Evolutionary conservation across 2,329 filamentous ascomycete genomes (phyloP).

Genomic region (Endocalyx cinctus): DNA sequence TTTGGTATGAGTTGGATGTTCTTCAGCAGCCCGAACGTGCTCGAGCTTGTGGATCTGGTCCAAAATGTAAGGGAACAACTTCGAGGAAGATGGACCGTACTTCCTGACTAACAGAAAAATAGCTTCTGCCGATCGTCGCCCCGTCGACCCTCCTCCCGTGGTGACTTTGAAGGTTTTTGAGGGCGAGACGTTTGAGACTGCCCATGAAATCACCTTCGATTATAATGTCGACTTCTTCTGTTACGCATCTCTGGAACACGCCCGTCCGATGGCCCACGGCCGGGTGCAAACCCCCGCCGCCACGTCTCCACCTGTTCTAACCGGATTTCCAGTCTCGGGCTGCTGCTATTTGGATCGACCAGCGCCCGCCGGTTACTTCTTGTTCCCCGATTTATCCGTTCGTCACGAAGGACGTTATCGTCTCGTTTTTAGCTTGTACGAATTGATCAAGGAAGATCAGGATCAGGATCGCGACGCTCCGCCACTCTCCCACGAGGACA

Average conservation of each 20-base stretch:
- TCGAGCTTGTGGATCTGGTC: slow-evolving; percentile 89
- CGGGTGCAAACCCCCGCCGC: slow-evolving; percentile 65
- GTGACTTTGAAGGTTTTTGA: slow-evolving; percentile 86
- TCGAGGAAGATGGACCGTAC: slow-evolving; percentile 9
- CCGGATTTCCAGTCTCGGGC: slow-evolving; percentile 88
- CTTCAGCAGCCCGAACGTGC: slow-evolving; percentile 94
- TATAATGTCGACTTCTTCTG: slow-evolving; percentile 99
- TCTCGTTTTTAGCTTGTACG: slow-evolving; percentile 89
- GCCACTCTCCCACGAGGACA: slow-evolving; percentile 33
- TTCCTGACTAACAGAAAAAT: slow-evolving; percentile 3
- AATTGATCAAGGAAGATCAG: slow-evolving; percentile 81
- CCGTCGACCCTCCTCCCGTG: slow-evolving; percentile 91
- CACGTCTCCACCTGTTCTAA: slow-evolving; percentile 76
- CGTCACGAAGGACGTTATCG: slow-evolving; percentile 91
- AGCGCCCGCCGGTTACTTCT: slow-evolving; percentile 77
- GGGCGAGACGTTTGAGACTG: slow-evolving; percentile 55
- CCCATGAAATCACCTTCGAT: slow-evolving; percentile 74
- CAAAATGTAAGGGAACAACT: slow-evolving; percentile 67
- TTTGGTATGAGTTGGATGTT: slow-evolving; percentile 79
- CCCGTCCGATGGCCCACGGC: slow-evolving; percentile 76
- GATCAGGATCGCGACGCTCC: slow-evolving; percentile 62
- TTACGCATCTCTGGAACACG: slow-evolving; percentile 84
- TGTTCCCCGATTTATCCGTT: slow-evolving; percentile 95
- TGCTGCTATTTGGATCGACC: slow-evolving; percentile 95
- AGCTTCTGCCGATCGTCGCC: slow-evolving; percentile 84